phyloP scores from a whole-genome alignment of 2,329 filamentous ascomycete species.

The Ophiocordyceps sinensis region DNA sequence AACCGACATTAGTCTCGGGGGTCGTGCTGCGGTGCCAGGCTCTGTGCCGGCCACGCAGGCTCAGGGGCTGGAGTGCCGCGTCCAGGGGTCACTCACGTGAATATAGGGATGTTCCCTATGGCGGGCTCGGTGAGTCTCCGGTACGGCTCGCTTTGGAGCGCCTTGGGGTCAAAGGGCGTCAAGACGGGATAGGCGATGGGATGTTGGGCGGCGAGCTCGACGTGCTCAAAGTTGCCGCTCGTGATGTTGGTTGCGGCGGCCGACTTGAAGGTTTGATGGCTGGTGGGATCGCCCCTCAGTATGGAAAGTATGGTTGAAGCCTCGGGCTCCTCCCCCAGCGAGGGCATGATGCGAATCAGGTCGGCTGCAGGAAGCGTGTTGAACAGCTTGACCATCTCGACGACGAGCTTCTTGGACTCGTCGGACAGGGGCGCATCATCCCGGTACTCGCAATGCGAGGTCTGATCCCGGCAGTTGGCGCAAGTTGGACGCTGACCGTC shows the following conservation, averaged over 20 bases:
- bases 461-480: conserved; percentile 6
- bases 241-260: background rate
- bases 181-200: background rate
- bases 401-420: conserved; percentile 2
- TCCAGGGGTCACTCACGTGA: no score
- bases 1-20: no score
- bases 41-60: no score
- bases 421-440: conserved; percentile 5
- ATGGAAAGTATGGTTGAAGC: background rate
- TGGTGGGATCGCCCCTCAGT: background rate
- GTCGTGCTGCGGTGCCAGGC: no score
- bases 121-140: background rate
- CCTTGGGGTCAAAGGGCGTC: background rate
- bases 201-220: background rate
- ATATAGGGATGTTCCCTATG: background rate
- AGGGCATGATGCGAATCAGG: background rate
- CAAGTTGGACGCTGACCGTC: conserved; percentile 9
- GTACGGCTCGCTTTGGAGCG: background rate
- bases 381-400: conserved; percentile 5
- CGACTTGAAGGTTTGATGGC: background rate
- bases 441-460: conserved; percentile 6
- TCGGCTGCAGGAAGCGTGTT: background rate
- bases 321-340: background rate
- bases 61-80: no score
- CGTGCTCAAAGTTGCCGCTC: background rate